These are phyloP conservation scores for Triticum timopheevii DNA, from an alignment of 176 grass and related monocot species.

Conservation along the genomic window DNA sequence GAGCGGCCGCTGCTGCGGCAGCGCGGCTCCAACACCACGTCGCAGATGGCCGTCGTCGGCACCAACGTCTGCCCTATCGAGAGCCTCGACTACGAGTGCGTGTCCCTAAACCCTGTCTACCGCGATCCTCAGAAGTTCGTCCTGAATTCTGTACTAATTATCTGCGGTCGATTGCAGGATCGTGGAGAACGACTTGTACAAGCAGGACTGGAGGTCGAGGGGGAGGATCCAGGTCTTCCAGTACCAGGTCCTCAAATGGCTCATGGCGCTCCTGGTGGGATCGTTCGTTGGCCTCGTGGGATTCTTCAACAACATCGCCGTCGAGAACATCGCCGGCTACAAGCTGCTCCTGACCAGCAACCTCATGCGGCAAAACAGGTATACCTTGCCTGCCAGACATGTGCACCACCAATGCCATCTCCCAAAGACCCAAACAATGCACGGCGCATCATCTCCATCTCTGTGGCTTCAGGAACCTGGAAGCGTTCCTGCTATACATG, in stretches of 20 bases:
- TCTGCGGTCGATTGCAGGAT: constrained; percentile 30
- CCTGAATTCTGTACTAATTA: background rate
- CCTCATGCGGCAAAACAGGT: constrained; percentile 56
- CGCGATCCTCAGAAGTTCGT: background rate
- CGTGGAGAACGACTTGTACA: constrained; percentile 75
- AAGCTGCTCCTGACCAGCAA: constrained; percentile 62
- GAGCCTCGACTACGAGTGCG: constrained; percentile 80
- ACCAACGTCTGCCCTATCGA: constrained; percentile 69
- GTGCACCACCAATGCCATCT: background rate
- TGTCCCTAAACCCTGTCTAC: background rate
- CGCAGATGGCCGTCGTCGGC: constrained; percentile 74
- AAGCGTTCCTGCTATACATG: constrained; percentile 47
- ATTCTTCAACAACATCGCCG: constrained; percentile 77
- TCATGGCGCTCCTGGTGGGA: constrained; percentile 65
- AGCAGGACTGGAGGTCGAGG: constrained; percentile 71
- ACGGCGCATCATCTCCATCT: background rate
- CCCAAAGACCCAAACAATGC: background rate
- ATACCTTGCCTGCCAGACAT: background rate
- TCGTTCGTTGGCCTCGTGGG: constrained; percentile 45
- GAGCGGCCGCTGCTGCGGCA: constrained; percentile 40
- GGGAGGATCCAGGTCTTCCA: constrained; percentile 53
- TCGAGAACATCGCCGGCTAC: constrained; percentile 75
- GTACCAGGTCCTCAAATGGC: constrained; percentile 69
- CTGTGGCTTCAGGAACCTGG: constrained; percentile 29
- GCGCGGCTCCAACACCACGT: constrained; percentile 57